A percentile compares a stretch with the other conserved stretches of the same genome.
These are phyloP conservation scores for Arthrobotrys conoides DNA, from an alignment of 2,329 filamentous ascomycete species.

Conservation along the genomic window DNA sequence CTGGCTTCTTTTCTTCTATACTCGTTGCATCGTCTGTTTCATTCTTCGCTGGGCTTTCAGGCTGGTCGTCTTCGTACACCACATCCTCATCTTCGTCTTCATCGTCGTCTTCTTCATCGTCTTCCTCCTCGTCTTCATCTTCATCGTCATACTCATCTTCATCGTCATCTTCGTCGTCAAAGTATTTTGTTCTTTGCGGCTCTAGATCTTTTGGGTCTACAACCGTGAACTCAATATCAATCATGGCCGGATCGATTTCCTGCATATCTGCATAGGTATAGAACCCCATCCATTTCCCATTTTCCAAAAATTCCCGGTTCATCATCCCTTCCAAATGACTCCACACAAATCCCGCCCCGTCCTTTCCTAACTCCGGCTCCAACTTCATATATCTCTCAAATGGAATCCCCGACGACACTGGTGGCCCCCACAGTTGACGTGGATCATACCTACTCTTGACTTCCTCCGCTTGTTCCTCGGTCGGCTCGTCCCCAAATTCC, in stretches of 20 bases:
- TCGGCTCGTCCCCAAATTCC: neutral
- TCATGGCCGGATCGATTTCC: conserved; percentile 41
- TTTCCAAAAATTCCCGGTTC: conserved; percentile 41
- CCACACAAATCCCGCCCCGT: conserved; percentile 39
- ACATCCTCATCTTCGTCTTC: neutral
- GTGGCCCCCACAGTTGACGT: conserved; percentile 15
- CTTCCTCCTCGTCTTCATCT: neutral
- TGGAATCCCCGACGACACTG: conserved; percentile 38
- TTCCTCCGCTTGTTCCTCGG: neutral
- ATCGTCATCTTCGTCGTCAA: neutral
- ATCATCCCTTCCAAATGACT: conserved; percentile 52
- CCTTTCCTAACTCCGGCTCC: conserved; percentile 10
- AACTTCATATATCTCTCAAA: conserved; percentile 53
- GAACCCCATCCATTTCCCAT: conserved; percentile 46
- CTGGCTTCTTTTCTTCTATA: neutral
- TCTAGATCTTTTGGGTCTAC: conserved; percentile 16
- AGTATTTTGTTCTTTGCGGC: neutral
- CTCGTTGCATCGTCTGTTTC: neutral
- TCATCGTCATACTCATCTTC: neutral
- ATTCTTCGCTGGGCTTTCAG: neutral
- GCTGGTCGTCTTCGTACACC: neutral
- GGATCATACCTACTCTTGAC: conserved; percentile 12
- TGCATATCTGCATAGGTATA: conserved; percentile 34
- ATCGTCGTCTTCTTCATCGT: neutral
- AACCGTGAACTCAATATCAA: conserved; percentile 36